Evolutionary conservation across 108 stramenopile genomes (phyloP).

Genomic region (Mediolabrus comicus): DNA sequence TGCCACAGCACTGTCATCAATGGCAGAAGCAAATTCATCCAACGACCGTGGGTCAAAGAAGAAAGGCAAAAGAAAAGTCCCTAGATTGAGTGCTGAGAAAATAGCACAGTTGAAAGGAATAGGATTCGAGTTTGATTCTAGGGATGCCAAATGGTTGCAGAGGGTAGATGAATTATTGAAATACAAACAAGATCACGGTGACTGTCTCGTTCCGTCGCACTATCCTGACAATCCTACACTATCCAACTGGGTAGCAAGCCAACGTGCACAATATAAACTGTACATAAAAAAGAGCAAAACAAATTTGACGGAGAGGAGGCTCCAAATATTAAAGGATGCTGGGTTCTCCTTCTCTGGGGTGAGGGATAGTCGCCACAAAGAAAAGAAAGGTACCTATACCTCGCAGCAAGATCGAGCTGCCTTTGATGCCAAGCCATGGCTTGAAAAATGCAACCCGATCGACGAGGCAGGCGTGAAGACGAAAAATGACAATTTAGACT

Average conservation of each 20-base stretch:
- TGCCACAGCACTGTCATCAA: neutral
- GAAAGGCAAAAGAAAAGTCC: conserved; percentile 31
- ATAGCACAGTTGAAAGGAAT: conserved; percentile 18
- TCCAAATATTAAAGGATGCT: conserved; percentile 33
- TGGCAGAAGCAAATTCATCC: neutral
- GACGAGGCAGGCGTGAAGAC: neutral
- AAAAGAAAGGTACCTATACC: conserved; percentile 32
- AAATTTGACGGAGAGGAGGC: conserved; percentile 33
- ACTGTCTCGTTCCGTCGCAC: conserved; percentile 30
- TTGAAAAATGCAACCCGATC: conserved; percentile 22
- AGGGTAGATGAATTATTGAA: conserved; percentile 29
- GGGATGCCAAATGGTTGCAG: conserved; percentile 43
- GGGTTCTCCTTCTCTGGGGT: conserved; percentile 32
- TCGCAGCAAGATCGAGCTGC: conserved; percentile 30
- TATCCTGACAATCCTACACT: conserved; percentile 40
- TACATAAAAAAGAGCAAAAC: conserved; percentile 32
- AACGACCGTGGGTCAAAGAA: conserved; percentile 14
- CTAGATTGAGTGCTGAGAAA: conserved; percentile 32
- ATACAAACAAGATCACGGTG: conserved; percentile 34
- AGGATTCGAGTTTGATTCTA: conserved; percentile 40
- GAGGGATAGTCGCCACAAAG: conserved; percentile 27
- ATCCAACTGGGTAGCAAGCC: conserved; percentile 39
- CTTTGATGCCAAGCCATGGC: conserved; percentile 37
- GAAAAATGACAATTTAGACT: neutral
- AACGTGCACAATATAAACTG: conserved; percentile 38